Percentiles rank a stretch among this genome's conserved stretches.
Conservation (phyloP, 2,329 filamentous ascomycete genomes). For the Ceratocystis papillata region DNA sequence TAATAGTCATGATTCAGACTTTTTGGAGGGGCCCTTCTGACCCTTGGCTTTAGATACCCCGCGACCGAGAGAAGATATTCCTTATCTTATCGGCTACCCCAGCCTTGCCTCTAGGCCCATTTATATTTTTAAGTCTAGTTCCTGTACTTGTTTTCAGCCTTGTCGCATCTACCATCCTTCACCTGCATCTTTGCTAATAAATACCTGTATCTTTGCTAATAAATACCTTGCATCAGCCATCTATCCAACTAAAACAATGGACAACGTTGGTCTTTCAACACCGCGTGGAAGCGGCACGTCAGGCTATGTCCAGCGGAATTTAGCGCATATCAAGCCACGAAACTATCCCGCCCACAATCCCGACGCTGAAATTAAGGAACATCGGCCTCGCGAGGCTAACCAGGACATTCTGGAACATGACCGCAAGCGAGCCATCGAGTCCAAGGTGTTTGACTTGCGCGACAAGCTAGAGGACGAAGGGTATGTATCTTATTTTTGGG, state of each 20-base stretch:
- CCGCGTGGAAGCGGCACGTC: conserved; percentile 92
- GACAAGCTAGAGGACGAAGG: conserved; percentile 87
- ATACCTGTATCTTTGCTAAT: neutral
- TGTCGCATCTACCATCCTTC: conserved; percentile 10
- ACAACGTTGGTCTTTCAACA: conserved; percentile 91
- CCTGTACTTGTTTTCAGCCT: conserved; percentile 11
- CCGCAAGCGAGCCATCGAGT: conserved; percentile 78
- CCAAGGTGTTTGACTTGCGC: conserved; percentile 81
- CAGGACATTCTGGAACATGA: conserved; percentile 91
- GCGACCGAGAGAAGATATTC: conserved; percentile 6
- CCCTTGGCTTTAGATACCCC: neutral
- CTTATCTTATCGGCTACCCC: conserved; percentile 21
- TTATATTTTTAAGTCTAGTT: conserved; percentile 9
- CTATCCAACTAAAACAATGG: conserved; percentile 6
- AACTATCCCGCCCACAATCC: conserved; percentile 56
- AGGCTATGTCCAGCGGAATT: conserved; percentile 93
- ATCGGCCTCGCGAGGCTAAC: conserved; percentile 75
- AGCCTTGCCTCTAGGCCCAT: conserved; percentile 17
- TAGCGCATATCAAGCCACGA: conserved; percentile 75
- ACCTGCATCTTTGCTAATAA: neutral
- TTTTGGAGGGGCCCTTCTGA: neutral
- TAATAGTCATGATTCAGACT: neutral
- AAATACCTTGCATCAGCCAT: neutral
- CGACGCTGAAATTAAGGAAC: conserved; percentile 56
- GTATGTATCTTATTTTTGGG: conserved; percentile 36